These are phyloP conservation scores for Mucor piriformis DNA, from an alignment of 371 early-diverging fungal genomes.

Conservation along the genomic window DNA sequence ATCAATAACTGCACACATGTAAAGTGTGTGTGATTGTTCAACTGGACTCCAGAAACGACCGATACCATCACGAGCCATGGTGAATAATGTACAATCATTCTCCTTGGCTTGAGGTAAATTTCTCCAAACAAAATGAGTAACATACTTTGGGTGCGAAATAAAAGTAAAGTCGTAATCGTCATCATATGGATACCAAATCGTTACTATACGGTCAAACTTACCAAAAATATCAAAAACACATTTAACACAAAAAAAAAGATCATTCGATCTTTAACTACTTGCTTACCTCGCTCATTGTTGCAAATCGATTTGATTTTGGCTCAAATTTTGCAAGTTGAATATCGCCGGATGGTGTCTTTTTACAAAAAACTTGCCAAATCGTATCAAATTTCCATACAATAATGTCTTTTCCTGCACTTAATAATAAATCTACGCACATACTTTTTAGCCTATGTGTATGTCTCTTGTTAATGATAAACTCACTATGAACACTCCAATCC, in stretches of 20 bases:
- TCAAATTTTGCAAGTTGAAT: conserved; percentile 60
- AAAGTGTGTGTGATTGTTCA: conserved; percentile 53
- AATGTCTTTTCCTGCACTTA: conserved; percentile 41
- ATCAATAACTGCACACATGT: conserved; percentile 72
- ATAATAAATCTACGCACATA: conserved; percentile 31
- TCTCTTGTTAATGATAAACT: not conserved
- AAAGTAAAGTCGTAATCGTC: conserved; percentile 63
- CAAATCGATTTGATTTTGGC: conserved; percentile 70
- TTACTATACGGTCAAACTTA: conserved; percentile 70
- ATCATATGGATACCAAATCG: conserved; percentile 65
- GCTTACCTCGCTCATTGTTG: conserved; percentile 65
- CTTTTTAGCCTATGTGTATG: not conserved
- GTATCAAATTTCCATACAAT: conserved; percentile 26
- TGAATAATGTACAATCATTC: conserved; percentile 63
- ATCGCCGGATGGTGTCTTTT: conserved; percentile 30
- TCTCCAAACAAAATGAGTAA: conserved; percentile 74
- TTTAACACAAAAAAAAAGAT: no score
- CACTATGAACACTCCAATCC: conserved; percentile 53
- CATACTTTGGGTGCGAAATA: conserved; percentile 70
- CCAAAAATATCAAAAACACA: no score
- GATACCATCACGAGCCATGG: conserved; percentile 73
- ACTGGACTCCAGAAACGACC: conserved; percentile 81
- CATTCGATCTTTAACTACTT: conserved; percentile 32
- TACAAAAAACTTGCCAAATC: conserved; percentile 23
- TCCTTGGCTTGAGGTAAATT: conserved; percentile 33